phyloP scores from a whole-genome alignment of 768 basidiomycete genomes.

The Mrakia blollopis region DNA sequence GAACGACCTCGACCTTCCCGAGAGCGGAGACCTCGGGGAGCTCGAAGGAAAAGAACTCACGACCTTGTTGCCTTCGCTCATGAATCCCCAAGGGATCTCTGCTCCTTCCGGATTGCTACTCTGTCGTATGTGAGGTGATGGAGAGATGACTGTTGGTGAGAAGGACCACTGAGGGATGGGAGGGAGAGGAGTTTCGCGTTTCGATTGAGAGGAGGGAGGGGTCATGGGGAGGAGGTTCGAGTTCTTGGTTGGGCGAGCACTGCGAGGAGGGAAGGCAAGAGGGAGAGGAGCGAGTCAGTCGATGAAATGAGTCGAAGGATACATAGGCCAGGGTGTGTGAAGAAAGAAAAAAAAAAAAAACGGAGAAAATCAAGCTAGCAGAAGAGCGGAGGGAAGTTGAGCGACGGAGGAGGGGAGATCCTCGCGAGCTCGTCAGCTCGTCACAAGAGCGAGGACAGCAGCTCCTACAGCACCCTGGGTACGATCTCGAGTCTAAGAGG shows the following conservation, averaged over 20 bases:
- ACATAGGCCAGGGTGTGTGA: background rate
- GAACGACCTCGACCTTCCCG: too few relatives aligned
- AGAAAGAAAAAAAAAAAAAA: too few relatives aligned
- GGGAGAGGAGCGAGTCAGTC: background rate
- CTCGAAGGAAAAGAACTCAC: background rate
- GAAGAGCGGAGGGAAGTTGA: too few relatives aligned
- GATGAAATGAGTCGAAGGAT: background rate
- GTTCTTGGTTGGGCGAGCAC: slow-evolving; percentile 8
- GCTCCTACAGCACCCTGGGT: too few relatives aligned
- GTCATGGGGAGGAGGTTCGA: slow-evolving; percentile 1
- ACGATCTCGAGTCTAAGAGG: too few relatives aligned
- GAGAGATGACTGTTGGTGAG: background rate
- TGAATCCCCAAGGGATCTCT: slow-evolving; percentile 9
- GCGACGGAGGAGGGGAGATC: too few relatives aligned
- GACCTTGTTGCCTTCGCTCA: slow-evolving; percentile 12
- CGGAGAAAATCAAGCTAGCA: too few relatives aligned
- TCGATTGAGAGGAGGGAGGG: slow-evolving; percentile 11
- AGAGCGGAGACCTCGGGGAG: background rate
- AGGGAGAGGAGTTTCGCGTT: slow-evolving; percentile 6
- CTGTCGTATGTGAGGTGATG: background rate
- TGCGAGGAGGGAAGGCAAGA: background rate
- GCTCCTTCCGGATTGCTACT: slow-evolving; percentile 6
- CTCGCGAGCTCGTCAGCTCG: too few relatives aligned
- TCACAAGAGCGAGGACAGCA: too few relatives aligned
- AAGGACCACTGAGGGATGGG: slow-evolving; percentile 18